Evolutionary conservation across 805 yeast species (phyloP).

Genomic region (Candida bentonensis): DNA sequence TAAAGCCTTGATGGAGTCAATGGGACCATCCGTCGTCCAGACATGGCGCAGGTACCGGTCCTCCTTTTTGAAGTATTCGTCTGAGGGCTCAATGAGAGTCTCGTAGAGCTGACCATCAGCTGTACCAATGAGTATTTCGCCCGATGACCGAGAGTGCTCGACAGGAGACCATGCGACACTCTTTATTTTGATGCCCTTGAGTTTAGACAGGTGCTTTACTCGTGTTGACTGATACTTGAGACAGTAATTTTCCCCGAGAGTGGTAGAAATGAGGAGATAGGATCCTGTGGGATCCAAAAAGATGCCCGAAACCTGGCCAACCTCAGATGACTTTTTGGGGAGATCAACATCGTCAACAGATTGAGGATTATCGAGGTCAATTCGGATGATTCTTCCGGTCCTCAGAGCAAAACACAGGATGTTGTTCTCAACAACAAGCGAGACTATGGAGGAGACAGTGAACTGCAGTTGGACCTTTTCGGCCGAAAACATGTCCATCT

Average conservation of each 20-base stretch:
- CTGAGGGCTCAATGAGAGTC: constrained; percentile 21
- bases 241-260: constrained; percentile 33
- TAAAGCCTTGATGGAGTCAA: constrained; percentile 7
- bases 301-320: constrained; percentile 22
- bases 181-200: constrained; percentile 32
- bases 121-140: constrained; percentile 37
- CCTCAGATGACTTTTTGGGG: constrained; percentile 17
- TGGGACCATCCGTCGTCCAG: constrained; percentile 22
- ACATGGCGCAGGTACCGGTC: constrained; percentile 27
- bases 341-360: constrained; percentile 30
- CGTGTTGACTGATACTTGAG: constrained; percentile 28
- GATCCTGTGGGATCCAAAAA: constrained; percentile 39
- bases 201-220: constrained; percentile 30
- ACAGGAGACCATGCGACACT: constrained; percentile 30
- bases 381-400: constrained; percentile 43
- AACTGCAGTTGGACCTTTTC: constrained; percentile 39
- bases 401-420: constrained; percentile 39
- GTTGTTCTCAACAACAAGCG: constrained; percentile 43
- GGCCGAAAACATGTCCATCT: constrained; percentile 15
- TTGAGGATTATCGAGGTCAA: constrained; percentile 53
- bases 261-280: constrained; percentile 37
- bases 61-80: constrained; percentile 23
- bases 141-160: constrained; percentile 25
- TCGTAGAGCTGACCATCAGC: constrained; percentile 28
- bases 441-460: constrained; percentile 30